A percentile compares a stretch with the other conserved stretches of the same genome.
Conservation (phyloP, 805 yeast species). For the Monosporozyma servazzii region DNA sequence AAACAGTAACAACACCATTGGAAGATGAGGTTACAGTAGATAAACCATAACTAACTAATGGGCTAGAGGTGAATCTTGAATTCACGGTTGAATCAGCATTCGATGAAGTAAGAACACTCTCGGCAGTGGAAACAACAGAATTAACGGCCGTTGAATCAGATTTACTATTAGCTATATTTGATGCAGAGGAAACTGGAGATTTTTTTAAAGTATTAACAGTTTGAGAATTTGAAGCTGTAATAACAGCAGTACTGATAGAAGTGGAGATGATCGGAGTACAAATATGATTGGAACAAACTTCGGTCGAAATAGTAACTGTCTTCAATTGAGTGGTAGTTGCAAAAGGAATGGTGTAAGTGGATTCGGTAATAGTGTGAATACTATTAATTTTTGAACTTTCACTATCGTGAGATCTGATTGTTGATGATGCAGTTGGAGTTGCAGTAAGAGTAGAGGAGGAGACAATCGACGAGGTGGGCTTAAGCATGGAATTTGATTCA, state of each 20-base stretch:
- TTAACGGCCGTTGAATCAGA: no score
- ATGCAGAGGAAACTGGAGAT: background rate
- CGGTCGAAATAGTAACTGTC: constrained; percentile 12
- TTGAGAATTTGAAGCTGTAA: background rate
- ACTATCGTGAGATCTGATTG: background rate
- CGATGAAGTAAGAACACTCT: background rate
- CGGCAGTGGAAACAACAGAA: background rate
- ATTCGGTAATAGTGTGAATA: background rate
- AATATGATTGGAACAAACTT: constrained; percentile 9
- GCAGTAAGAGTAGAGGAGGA: constrained; percentile 4
- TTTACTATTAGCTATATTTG: no score
- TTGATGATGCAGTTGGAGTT: background rate
- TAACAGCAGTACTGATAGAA: background rate
- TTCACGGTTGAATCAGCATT: background rate
- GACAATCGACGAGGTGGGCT: constrained; percentile 8
- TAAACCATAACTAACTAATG: constrained; percentile 3
- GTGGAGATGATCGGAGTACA: constrained; percentile 5
- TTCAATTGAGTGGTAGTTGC: background rate
- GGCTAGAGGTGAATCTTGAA: background rate
- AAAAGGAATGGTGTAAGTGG: background rate
- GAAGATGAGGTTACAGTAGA: constrained; percentile 28
- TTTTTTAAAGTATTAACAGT: background rate
- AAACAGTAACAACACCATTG: constrained; percentile 29
- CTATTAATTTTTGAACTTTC: background rate
- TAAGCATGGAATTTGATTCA: no score